Evolutionary conservation across 306 rosid genomes (phyloP).

Genomic region (Bauhinia variegata): DNA sequence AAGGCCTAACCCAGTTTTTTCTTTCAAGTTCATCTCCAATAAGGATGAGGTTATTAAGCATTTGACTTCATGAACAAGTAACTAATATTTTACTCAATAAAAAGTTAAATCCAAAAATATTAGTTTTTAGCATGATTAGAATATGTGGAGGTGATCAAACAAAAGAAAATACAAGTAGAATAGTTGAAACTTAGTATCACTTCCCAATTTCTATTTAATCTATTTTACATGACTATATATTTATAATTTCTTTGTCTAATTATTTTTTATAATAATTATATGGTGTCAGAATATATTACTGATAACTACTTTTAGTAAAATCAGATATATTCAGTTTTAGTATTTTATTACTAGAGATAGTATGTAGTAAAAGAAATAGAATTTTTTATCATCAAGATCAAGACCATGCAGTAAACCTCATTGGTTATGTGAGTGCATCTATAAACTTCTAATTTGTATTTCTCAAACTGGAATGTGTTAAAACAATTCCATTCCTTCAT

Average conservation of each 20-base stretch:
- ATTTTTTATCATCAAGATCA: slow-evolving; percentile 39
- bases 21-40: neutral
- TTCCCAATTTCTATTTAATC: no score
- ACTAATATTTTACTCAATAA: no score
- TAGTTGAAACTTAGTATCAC: no score
- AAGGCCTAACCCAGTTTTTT: neutral
- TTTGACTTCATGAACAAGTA: neutral
- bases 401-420: slow-evolving; percentile 42
- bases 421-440: slow-evolving; percentile 49
- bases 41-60: neutral
- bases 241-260: neutral
- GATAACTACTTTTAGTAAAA: slow-evolving; percentile 49
- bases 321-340: slow-evolving; percentile 52
- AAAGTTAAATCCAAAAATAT: no score
- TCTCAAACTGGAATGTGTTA: neutral
- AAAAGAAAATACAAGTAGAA: no score
- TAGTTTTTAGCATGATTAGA: no score
- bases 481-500: neutral
- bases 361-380: slow-evolving; percentile 55
- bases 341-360: slow-evolving; percentile 52
- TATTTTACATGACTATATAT: neutral
- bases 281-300: slow-evolving; percentile 60
- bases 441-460: neutral
- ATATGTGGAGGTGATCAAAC: no score
- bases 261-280: slow-evolving; percentile 43